A percentile compares a stretch with the other conserved stretches of the same genome.
Evolutionary conservation across 345 rosid genomes (phyloP).

Genomic region (Eucalyptus erythrocorys): DNA sequence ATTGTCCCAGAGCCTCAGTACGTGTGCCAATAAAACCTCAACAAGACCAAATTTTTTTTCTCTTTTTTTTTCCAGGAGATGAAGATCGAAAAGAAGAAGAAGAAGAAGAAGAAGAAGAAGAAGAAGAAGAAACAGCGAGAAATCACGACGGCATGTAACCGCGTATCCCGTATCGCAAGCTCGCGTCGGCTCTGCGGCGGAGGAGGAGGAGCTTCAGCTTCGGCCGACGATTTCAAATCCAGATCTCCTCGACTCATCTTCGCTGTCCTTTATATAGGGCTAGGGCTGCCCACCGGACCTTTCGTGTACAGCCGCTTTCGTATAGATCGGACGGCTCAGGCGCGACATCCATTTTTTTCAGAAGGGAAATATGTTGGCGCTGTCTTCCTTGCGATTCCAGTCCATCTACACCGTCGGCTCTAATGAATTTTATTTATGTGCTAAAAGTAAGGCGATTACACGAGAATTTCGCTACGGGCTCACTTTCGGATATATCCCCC

Average conservation of each 20-base stretch:
- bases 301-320: fast-evolving
- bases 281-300: not conserved
- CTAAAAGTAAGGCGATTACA: not conserved
- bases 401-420: not conserved
- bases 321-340: not conserved
- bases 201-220: not conserved
- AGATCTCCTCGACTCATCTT: fast-evolving
- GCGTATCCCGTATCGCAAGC: fast-evolving
- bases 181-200: not conserved
- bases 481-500: not conserved
- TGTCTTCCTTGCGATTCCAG: not conserved
- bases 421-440: not conserved
- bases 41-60: fast-evolving
- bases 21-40: not conserved
- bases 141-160: not conserved
- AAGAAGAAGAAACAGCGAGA: not conserved
- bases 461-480: not conserved
- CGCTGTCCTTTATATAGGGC: not conserved
- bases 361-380: not conserved
- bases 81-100: not conserved
- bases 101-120: no score
- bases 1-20: not conserved
- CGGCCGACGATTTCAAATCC: not conserved
- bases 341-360: not conserved
- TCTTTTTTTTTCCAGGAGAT: not conserved